Base-by-base conservation (phyloP, 345 rosid genomes). In the Combretum micranthum region DNA sequence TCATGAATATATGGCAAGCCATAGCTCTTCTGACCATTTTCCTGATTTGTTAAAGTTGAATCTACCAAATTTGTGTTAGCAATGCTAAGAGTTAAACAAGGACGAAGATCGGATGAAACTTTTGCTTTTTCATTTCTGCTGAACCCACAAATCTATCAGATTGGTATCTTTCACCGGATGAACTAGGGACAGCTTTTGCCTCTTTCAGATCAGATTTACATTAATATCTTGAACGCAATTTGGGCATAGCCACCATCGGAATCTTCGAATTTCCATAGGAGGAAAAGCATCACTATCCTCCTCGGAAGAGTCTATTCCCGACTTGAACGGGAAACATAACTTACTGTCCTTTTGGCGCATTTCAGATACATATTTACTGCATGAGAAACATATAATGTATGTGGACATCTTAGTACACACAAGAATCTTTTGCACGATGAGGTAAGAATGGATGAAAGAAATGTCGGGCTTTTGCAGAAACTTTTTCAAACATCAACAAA, bases 331-430 rank as follows among this genome's bases (percentile, higher is more conserved):
- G 62, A 51, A 64, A 52, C 62, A 57, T 20, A 23, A 43, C 56
- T 44, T 57, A n/a, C 18, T 26, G 55, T 64, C 57, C 15, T 50
- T 64, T 57, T 22, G 32, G 44, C 69, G 69, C 69, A 64, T 64
- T 42, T 58, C 69, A 32, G 69, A 57, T 46, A 64, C 69, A 64
- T 64, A 64, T 56, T 64, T 64, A 19, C 69, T 64, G 69, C 55
- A 18, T 15, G 9, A 5, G 53, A 44, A 51, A 56, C 45, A 47
- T 58, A 47, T 42, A 58, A 51, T 18, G 46, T 47, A 46, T 58
- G 26, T 14, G 26, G 9, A 26, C 13, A 47, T 58, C 46, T 26
- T 43, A 58, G 42, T 13, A 58, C 14, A 13, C 20, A 26, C 13
- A 50, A 51, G 20, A 22, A 22, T 20, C 54, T 26, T 22, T 23